phyloP scores from a whole-genome alignment of 2,329 filamentous ascomycete genomes.

The Rhynchosporium agropyri region DNA sequence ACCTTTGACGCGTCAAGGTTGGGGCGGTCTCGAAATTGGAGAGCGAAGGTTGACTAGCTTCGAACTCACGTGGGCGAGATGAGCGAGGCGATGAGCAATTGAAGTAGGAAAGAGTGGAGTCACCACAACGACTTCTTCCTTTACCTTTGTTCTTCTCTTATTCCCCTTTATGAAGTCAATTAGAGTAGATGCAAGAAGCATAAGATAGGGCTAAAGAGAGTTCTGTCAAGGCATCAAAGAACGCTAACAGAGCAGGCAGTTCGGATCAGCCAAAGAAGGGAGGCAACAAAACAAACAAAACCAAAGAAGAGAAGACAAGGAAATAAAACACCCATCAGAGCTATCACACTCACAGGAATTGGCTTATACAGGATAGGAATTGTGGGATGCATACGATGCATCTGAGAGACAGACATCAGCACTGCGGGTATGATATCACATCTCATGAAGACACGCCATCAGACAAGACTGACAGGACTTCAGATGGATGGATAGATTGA shows the following conservation, averaged over 20 bases:
- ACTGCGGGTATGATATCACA: background rate
- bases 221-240: no score
- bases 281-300: background rate
- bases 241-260: no score
- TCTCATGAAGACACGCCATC: background rate
- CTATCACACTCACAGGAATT: background rate
- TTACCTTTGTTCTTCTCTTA: constrained; percentile 1
- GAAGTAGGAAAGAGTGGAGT: background rate
- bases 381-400: background rate
- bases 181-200: no score
- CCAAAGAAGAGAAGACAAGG: no score
- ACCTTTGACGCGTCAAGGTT: constrained; percentile 2
- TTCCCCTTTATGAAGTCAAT: background rate
- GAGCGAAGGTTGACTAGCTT: background rate
- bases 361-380: background rate
- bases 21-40: background rate
- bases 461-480: background rate
- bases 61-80: background rate
- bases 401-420: constrained; percentile 1
- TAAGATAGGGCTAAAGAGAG: no score
- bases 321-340: background rate
- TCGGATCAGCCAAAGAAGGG: background rate
- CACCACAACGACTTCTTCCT: background rate
- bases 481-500: background rate
- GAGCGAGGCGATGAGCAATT: background rate